Percentiles rank a stretch among this genome's conserved stretches.
phyloP scores from a whole-genome alignment of 345 rosid species.

The Eucalyptus lansdowneana region DNA sequence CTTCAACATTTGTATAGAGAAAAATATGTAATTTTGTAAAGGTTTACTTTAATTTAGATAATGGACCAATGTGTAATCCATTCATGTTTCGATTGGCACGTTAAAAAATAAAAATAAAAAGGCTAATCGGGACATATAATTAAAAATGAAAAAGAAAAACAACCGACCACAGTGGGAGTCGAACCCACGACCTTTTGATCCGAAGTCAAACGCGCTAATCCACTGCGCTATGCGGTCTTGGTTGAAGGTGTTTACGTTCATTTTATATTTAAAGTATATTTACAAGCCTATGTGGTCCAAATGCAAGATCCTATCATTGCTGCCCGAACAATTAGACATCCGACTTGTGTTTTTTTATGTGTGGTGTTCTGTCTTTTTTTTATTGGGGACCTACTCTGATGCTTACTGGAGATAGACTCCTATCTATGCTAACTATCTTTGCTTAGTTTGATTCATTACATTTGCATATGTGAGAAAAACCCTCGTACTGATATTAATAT shows the following conservation, averaged over 20 bases:
- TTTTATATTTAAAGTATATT: background rate
- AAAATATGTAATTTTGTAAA: background rate
- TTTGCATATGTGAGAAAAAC: no score
- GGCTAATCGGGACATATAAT: background rate
- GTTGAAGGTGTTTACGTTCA: rapidly evolving
- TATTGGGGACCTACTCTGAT: no score
- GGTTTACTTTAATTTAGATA: background rate
- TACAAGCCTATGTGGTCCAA: rapidly evolving
- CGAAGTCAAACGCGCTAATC: conserved; percentile 43
- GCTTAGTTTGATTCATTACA: no score
- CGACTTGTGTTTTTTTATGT: no score
- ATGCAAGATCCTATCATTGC: no score
- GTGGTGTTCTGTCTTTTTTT: no score
- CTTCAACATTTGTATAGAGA: background rate
- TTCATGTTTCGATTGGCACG: background rate
- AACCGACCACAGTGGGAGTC: conserved; percentile 22
- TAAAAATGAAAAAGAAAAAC: background rate
- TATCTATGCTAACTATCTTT: no score
- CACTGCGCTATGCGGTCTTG: conserved; percentile 44
- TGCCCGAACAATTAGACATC: no score
- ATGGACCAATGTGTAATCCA: background rate
- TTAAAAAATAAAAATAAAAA: rapidly evolving
- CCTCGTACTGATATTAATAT: rapidly evolving
- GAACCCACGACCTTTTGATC: conserved; percentile 47
- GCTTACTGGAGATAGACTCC: no score